Evolutionary conservation across 2,329 filamentous ascomycete species (phyloP).

Genomic region (Proliferodiscus dingleyae): DNA sequence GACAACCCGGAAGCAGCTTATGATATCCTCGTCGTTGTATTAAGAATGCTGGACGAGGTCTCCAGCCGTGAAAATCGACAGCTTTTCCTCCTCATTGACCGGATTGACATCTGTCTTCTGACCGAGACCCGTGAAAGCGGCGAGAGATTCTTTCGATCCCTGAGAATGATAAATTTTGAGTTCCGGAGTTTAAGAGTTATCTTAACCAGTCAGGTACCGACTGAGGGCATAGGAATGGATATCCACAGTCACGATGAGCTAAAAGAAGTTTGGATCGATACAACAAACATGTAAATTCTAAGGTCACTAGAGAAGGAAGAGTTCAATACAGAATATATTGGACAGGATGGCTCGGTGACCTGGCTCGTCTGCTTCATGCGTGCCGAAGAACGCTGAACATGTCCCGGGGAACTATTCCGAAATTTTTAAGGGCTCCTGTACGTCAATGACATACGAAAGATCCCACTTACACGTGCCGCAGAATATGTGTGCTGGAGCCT

Average conservation of each 20-base stretch:
- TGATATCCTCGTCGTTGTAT: neutral
- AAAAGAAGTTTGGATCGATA: constrained; percentile 1
- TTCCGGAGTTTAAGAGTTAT: neutral
- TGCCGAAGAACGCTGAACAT: too few species aligned
- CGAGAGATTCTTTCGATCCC: neutral
- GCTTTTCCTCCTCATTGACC: neutral
- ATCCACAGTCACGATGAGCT: neutral
- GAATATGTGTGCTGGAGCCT: too few species aligned
- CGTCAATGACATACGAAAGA: too few species aligned
- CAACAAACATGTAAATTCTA: too few species aligned
- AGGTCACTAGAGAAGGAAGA: too few species aligned
- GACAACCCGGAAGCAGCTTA: neutral
- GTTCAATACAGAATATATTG: too few species aligned
- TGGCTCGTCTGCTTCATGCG: too few species aligned
- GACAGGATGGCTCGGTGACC: too few species aligned
- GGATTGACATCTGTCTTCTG: neutral
- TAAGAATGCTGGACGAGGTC: neutral
- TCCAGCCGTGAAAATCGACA: neutral
- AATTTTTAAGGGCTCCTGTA: too few species aligned
- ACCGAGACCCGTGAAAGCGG: neutral
- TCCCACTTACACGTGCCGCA: too few species aligned
- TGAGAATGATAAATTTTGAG: neutral
- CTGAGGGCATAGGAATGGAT: neutral
- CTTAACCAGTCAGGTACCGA: neutral
- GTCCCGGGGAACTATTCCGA: too few species aligned